Evolutionary conservation across 208 protist genomes (phyloP).

Genomic region (Trypanosoma melophagium): DNA sequence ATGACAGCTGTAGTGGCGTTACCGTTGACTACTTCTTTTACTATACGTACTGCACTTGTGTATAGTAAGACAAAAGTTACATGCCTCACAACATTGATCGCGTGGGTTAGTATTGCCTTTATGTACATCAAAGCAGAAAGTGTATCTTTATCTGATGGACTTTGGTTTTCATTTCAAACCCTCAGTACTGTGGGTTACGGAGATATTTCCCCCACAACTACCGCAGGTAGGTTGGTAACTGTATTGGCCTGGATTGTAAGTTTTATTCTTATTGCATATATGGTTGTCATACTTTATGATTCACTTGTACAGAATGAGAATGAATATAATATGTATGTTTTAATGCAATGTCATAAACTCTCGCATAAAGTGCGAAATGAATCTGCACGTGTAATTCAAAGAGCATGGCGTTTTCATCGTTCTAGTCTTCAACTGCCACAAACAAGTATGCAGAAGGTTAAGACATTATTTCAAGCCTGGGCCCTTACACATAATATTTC

Average conservation of each 20-base stretch:
- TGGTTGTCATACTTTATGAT: conserved; percentile 16
- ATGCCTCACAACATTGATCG: conserved; percentile 22
- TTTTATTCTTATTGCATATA: conserved; percentile 43
- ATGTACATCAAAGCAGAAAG: conserved; percentile 55
- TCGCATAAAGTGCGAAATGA: conserved; percentile 40
- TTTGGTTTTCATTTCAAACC: conserved; percentile 83
- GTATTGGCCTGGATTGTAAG: conserved; percentile 46
- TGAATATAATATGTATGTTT: conserved; percentile 53
- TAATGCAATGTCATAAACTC: conserved; percentile 53
- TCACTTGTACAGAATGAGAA: conserved; percentile 1
- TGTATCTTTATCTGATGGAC: conserved; percentile 41
- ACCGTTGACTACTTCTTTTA: conserved; percentile 58
- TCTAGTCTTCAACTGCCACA: conserved; percentile 22
- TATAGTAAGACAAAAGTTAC: conserved; percentile 39
- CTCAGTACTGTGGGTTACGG: conserved; percentile 78
- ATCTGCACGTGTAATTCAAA: conserved; percentile 57
- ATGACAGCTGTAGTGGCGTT: conserved; percentile 56
- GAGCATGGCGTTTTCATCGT: conserved; percentile 49
- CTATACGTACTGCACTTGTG: conserved; percentile 60
- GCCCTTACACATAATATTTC: conserved; percentile 43
- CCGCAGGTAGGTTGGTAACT: conserved; percentile 44
- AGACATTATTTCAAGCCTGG: conserved; percentile 36
- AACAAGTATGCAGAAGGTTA: conserved; percentile 30
- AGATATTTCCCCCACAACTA: conserved; percentile 59
- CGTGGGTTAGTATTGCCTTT: conserved; percentile 52